Percentiles rank a stretch among this genome's conserved stretches.
These are phyloP conservation scores for Medicago ruthenica DNA, from an alignment of 306 rosid genomes.

Conservation along the genomic window DNA sequence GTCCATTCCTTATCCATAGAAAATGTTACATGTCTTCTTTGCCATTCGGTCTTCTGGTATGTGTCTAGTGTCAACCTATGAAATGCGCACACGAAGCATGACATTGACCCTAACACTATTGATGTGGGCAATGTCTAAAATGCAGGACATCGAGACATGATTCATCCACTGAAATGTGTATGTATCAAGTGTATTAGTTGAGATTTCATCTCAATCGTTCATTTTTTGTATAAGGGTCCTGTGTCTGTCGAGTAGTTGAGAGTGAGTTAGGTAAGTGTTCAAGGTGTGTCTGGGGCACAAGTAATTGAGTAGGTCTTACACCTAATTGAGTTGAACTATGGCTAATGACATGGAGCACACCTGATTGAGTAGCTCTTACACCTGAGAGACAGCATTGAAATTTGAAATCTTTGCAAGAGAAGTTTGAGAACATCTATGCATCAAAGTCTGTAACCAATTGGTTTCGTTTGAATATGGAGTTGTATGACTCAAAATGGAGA, in stretches of 20 bases:
- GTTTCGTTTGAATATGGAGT: background rate
- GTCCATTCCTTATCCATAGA: constrained; percentile 1
- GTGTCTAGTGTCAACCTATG: constrained; percentile 7
- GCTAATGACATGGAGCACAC: background rate
- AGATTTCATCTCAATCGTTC: constrained; percentile 4
- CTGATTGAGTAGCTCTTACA: background rate
- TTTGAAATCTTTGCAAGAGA: background rate
- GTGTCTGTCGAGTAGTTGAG: background rate
- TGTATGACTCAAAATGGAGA: background rate
- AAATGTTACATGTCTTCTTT: constrained; percentile 25
- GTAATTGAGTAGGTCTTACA: background rate
- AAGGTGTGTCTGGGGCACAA: background rate
- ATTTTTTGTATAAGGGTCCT: background rate
- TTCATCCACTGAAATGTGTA: background rate
- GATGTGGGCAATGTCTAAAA: background rate
- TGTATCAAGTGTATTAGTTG: background rate
- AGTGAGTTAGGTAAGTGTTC: background rate
- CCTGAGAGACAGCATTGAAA: background rate
- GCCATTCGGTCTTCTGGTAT: background rate
- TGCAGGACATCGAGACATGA: background rate
- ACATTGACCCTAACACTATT: background rate
- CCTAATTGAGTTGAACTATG: background rate
- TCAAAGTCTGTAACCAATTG: background rate
- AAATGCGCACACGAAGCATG: background rate
- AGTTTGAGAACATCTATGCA: background rate